Evolutionary conservation across 176 grass and related monocot genomes (phyloP), one percentile per base, ranked within the genome.

Genomic region (Triticum urartu): DNA sequence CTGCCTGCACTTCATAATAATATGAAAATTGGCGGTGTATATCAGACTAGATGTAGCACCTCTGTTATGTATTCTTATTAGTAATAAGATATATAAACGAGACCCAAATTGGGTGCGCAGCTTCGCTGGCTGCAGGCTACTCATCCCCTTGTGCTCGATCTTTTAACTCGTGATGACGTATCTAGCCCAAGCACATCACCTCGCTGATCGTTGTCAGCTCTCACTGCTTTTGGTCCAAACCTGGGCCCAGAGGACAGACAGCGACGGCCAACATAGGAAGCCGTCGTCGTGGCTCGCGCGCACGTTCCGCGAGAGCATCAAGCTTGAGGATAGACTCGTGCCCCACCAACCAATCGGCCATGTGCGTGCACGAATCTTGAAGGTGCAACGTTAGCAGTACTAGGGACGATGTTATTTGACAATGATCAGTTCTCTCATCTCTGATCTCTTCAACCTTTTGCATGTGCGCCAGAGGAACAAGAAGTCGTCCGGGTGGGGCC

Each of bases 381-480:
- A 26, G 80, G 64, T 14, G 33, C 48, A 22, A 36, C 6, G 20
- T 21, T 59, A 59, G 75, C 48, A 54, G 50, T 54, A 34, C 50
- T n/a, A 30, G 65, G 21, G 72, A 89, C 80, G 47, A 17, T 13
- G 48, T 76, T 5, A 61, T 69, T 42, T 20, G 25, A 8, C 50
- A 35, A 70, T 63, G 26, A 82, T 78, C 67, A 45, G 38, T n/a
- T 4, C 4, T 32, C 12, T 24, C 1, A 48, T 48, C 48, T 54
- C 50, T 54, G 3, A 52, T 64, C 6, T 26, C 43, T 21, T 4
- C 24, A 14, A 52, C 72, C 43, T 26, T 35, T 85, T 52, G 24
- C 82, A 60, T 89, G 77, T 85, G 76, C 68, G 25, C 4, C 83
- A 89, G 87, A 60, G 54, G 54, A 79, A 43, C 67, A 64, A 11